Conservation (phyloP, 768 basidiomycete species). For the Suillus americanus region DNA sequence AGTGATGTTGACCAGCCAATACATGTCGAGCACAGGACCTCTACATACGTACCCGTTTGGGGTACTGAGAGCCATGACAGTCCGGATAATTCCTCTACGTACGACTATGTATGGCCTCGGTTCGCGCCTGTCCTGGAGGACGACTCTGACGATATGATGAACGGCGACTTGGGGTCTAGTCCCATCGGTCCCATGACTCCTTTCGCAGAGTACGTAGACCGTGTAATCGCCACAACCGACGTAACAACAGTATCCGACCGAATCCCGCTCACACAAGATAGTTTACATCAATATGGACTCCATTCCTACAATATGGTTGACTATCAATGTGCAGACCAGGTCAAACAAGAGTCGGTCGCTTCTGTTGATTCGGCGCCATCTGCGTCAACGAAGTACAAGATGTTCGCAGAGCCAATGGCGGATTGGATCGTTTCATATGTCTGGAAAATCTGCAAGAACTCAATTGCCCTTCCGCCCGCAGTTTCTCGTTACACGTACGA, state of each 20-base stretch:
- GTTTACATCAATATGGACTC: conserved; percentile 21
- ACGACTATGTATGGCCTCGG: conserved; percentile 17
- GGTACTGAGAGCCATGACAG: no score
- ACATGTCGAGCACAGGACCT: background rate
- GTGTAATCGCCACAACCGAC: conserved; percentile 53
- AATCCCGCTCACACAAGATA: conserved; percentile 16
- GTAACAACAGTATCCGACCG: conserved; percentile 25
- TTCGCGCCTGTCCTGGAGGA: conserved; percentile 69
- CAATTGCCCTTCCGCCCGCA: conserved; percentile 52
- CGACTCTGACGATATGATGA: conserved; percentile 54
- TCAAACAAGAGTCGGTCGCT: conserved; percentile 31
- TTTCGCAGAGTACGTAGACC: conserved; percentile 75
- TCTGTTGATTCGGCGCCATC: conserved; percentile 33
- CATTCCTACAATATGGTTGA: conserved; percentile 17
- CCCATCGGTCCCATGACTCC: conserved; percentile 76
- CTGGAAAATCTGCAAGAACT: conserved; percentile 83
- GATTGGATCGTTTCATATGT: conserved; percentile 80
- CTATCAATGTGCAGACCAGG: background rate
- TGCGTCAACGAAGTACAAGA: conserved; percentile 63
- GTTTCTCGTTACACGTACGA: conserved; percentile 61
- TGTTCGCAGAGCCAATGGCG: conserved; percentile 72
- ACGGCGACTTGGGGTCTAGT: conserved; percentile 59
- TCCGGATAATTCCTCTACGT: background rate
- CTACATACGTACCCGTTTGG: background rate
- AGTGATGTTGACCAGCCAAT: conserved; percentile 32